phyloP scores from a whole-genome alignment of 2,329 filamentous ascomycete species.

The Orbilia brochopaga region DNA sequence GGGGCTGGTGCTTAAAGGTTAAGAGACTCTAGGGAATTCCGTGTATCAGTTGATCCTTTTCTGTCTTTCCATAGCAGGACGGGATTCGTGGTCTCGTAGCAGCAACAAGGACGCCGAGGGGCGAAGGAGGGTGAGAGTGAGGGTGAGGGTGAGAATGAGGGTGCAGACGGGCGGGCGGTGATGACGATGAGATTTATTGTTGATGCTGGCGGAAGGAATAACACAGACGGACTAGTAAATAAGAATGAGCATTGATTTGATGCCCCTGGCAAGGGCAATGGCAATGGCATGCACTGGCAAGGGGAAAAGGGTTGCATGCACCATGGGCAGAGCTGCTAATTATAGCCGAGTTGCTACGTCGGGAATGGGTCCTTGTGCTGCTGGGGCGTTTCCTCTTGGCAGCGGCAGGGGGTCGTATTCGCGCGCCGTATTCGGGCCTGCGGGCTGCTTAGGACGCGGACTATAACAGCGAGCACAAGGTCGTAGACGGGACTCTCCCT shows the following conservation, averaged over 20 bases:
- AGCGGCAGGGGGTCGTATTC: not conserved
- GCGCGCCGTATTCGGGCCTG: too few species aligned
- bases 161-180: not conserved
- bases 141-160: not conserved
- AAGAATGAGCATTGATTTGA: too few species aligned
- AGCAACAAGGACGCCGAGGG: not conserved
- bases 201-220: not conserved
- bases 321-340: slow-evolving; percentile 1
- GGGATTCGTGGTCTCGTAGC: slow-evolving; percentile 3
- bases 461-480: too few species aligned
- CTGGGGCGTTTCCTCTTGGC: slow-evolving; percentile 5
- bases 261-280: slow-evolving; percentile 4
- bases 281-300: not conserved
- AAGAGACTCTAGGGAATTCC: not conserved
- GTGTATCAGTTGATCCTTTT: not conserved
- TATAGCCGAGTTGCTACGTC: slow-evolving; percentile 7
- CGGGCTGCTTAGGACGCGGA: too few species aligned
- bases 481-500: too few species aligned
- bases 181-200: not conserved
- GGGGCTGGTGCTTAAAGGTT: not conserved
- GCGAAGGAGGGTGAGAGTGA: slow-evolving; percentile 1
- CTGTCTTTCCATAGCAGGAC: slow-evolving; percentile 2
- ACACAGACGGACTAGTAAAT: too few species aligned
- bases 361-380: not conserved
- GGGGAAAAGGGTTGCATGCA: too few species aligned